Base-by-base conservation (phyloP, 352 stramenopile species). In the Phytophthora capsici region DNA sequence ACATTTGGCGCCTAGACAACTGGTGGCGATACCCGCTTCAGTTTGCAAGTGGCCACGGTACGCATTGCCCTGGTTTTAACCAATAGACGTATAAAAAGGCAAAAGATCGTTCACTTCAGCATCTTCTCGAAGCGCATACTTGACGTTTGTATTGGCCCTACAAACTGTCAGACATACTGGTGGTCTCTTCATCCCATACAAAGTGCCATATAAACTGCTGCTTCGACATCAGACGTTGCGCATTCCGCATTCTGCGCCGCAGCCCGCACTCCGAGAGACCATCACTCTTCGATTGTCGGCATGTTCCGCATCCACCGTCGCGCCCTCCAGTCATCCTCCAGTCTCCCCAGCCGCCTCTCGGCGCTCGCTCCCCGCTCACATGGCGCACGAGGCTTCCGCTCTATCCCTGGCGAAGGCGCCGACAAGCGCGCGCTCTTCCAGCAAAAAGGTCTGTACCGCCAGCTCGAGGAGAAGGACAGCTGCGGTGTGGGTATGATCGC, bases 401-500 rank as follows among this genome's bases (percentile, higher is more conserved):
- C 70, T 19, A 57, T 89, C 8, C 80, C 80, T 1, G 73, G 78
- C 30, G 44, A 64, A 37, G 78, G 73, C 34, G 65, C 66, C 20
- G 78, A 88, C 58, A 88, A 88, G 61, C 80, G 80, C 59, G 75
- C 75, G 12, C 23, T 84, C 19, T 88, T 88, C 63, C 49, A 89
- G 53, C 60, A 73, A 14, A 80, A 87, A 49, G 79, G 77, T 0
- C 77, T 91, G 9, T 91, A 91, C 60, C 76, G 78, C 40, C 63
- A 77, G 48, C 59, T 80, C 10, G 60, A 68, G 38, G 82, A 91
- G 62, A 84, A 84, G 47, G 82, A 91, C 56, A 87, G 66, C 66
- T 99, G 97, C 75, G 97, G 97, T 65, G 96, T 99, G 16, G 97
- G 97, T 32, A 89, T 99, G 56, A 96, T 98, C 55, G 97, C 96